Base-by-base conservation (phyloP, 2,329 filamentous ascomycete species). In the Blastomyces percursus region DNA sequence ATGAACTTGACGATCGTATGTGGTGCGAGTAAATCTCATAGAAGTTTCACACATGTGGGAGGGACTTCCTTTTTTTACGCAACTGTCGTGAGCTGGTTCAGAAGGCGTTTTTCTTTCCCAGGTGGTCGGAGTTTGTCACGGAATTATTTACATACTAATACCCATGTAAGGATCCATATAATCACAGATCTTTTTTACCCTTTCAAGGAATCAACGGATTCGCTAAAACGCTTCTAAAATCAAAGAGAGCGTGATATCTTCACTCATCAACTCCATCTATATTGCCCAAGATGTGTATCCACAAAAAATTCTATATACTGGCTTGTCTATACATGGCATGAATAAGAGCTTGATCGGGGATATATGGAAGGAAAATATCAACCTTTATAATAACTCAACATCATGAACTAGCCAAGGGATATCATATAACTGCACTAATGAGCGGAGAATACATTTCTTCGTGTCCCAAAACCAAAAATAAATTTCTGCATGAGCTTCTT, bases 1-100 rank as follows among this genome's bases (percentile, higher is more conserved):
- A 19, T 79, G 66, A 66, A 51, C 16, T 65, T 62, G 58, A 21
- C 14, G 32, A 51, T 8, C 16, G 21, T 21, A 40, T 40, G 35
- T 21, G 4, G 32, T 21, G 24, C 32, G 56, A 19, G 9, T 32
- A 14, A 7, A 32, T 19, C 12, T 27, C 6, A 19, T 55, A 38
- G 30, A 9, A 32, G 21, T 21, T 30, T 27, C 14, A 21, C 21
- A 4, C 24, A 12, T 24, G 3, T 42, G 19, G 21, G 21, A 42
- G 21, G 19, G 3, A 16, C 8, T 14, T 44, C 44, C 30, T 32
- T 24, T 59, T 48, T 48, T 30, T 30, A 30, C 2, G 35, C 35
- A 27, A 24, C n/a, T 27, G 42, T 21, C 54, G 12, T 12, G 54
- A 35, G 54, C n/a, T 27, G 54, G 54, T 61, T 55, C 32, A 30